Percentiles rank a stretch among this genome's conserved stretches.
phyloP scores from a whole-genome alignment of 805 yeast species.

The Wickerhamiella sorbophila region DNA sequence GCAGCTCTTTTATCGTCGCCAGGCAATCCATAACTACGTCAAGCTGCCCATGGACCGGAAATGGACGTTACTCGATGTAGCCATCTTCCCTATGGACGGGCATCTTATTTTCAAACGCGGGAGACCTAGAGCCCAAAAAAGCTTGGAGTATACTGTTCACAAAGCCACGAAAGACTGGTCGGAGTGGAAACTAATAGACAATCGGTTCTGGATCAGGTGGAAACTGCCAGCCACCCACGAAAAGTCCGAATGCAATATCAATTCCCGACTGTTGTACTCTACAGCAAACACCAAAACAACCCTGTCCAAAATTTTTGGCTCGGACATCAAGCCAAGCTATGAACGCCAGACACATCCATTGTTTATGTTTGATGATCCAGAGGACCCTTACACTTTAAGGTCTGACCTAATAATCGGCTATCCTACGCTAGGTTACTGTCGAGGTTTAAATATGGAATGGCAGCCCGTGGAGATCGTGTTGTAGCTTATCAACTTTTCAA shows the following conservation, averaged over 20 bases:
- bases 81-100: neutral
- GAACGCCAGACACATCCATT: slow-evolving; percentile 11
- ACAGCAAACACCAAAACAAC: neutral
- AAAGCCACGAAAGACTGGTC: slow-evolving; percentile 12
- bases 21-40: slow-evolving; percentile 1
- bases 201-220: slow-evolving; percentile 17
- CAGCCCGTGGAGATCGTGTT: neutral
- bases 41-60: neutral
- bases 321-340: neutral
- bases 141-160: slow-evolving; percentile 3
- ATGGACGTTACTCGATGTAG: slow-evolving; percentile 6
- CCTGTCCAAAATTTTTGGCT: neutral
- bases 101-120: slow-evolving; percentile 6
- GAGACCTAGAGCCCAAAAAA: slow-evolving; percentile 4
- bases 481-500: neutral
- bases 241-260: neutral
- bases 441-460: slow-evolving; percentile 8
- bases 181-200: slow-evolving; percentile 13
- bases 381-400: slow-evolving; percentile 2
- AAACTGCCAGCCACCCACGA: slow-evolving; percentile 2
- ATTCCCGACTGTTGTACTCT: neutral
- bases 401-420: slow-evolving; percentile 11
- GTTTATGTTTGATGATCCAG: slow-evolving; percentile 11
- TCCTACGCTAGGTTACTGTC: slow-evolving; percentile 11
- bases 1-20: slow-evolving; percentile 7